These are phyloP conservation scores for Stylosanthes scabra DNA, from an alignment of 331 rosid species.

Conservation along the genomic window DNA sequence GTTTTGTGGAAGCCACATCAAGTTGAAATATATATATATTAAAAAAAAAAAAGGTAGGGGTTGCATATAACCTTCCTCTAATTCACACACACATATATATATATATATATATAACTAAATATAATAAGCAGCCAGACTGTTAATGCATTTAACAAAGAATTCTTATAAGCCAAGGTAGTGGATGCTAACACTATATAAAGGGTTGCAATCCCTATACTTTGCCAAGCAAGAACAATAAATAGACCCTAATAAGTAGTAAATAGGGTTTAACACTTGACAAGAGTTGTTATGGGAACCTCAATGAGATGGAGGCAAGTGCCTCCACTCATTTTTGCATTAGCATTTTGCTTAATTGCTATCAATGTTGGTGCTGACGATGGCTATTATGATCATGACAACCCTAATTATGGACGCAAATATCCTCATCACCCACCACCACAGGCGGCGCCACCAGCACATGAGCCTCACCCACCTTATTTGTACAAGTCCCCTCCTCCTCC, in stretches of 20 bases:
- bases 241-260: not conserved
- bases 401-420: constrained; percentile 31
- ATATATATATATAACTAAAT: too few relatives aligned
- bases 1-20: constrained; percentile 11
- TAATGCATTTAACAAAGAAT: constrained; percentile 1
- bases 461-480: not conserved
- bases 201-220: not conserved
- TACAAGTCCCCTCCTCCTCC: not conserved
- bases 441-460: not conserved
- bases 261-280: not conserved
- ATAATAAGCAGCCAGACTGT: constrained; percentile 17
- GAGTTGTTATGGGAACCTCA: constrained; percentile 43
- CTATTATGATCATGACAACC: not conserved
- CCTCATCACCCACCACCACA: not conserved
- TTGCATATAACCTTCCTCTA: not conserved
- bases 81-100: too few relatives aligned
- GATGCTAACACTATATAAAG: constrained; percentile 43
- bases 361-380: constrained; percentile 34
- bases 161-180: too few relatives aligned
- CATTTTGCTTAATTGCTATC: constrained; percentile 47
- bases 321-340: constrained; percentile 45
- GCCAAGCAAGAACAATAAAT: not conserved
- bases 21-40: constrained; percentile 21
- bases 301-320: constrained; percentile 49
- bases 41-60: not conserved